A percentile compares a stretch with the other conserved stretches of the same genome.
These are phyloP conservation scores for Teratosphaeria gauchensis DNA, from an alignment of 2,329 filamentous ascomycete genomes.

Conservation along the genomic window DNA sequence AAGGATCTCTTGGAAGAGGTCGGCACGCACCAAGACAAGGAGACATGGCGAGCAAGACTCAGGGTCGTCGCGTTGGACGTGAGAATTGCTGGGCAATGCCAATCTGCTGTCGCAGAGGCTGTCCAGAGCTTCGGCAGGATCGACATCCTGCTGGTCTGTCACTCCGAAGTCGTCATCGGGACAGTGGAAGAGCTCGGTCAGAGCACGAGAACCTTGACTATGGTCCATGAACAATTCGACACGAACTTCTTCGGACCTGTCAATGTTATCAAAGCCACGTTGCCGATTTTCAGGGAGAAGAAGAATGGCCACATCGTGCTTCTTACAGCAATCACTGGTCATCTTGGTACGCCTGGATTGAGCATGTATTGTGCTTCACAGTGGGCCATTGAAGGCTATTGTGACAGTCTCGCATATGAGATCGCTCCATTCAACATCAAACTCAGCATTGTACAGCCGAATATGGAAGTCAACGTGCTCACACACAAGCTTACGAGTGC, in stretches of 20 bases:
- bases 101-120: slow-evolving; percentile 78
- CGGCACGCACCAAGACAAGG: slow-evolving; percentile 38
- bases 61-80: slow-evolving; percentile 51
- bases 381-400: slow-evolving; percentile 93
- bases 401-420: slow-evolving; percentile 89
- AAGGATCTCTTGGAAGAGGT: slow-evolving; percentile 62
- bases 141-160: slow-evolving; percentile 84
- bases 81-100: slow-evolving; percentile 59
- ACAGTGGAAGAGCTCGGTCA: slow-evolving; percentile 83
- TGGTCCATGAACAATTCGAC: slow-evolving; percentile 88
- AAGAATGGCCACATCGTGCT: slow-evolving; percentile 84
- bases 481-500: slow-evolving; percentile 81
- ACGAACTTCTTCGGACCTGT: slow-evolving; percentile 90
- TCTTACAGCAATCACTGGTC: slow-evolving; percentile 80
- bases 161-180: slow-evolving; percentile 80
- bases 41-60: slow-evolving; percentile 74
- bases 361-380: slow-evolving; percentile 85
- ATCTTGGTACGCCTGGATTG: slow-evolving; percentile 85
- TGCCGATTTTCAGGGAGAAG: slow-evolving; percentile 70
- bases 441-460: slow-evolving; percentile 89
- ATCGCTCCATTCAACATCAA: slow-evolving; percentile 93
- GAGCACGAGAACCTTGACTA: slow-evolving; percentile 59
- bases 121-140: slow-evolving; percentile 75
- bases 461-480: slow-evolving; percentile 80
- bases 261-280: slow-evolving; percentile 83